Evolutionary conservation across 2,329 filamentous ascomycete genomes (phyloP), one percentile per base, ranked within the genome.

Genomic region (Exophiala xenobiotica): DNA sequence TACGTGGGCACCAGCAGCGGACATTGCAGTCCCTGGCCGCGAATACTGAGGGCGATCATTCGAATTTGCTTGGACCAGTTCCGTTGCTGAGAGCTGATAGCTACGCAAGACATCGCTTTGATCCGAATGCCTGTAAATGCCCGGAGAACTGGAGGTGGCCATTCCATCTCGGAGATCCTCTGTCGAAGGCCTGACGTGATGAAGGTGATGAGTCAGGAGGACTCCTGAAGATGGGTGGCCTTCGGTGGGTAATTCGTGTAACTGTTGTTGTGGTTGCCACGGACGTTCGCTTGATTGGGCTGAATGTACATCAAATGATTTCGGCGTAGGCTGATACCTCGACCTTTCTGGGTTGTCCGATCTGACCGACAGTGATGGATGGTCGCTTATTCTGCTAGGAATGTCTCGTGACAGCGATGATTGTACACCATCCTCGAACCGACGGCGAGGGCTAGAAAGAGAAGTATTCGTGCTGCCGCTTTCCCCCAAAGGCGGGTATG

Each of bases 11-110:
- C 19, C 18, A 29, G 37, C 27, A 11, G 29, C 23, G 14, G 51
- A 50, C 12, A 20, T 40, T 11, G 45, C 20, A 6, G 11, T 43
- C 22, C 27, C 20, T 26, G 24, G 23, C 27, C 37, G 42, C 22
- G 45, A 38, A 37, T 18, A 14, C 26, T 35, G 31, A 16, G 27
- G 38, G 19, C 23, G 31, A 16, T 49, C 46, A 23, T 16, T 27
- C 2, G 20, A 38, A 24, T 29, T 37, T 16, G 38, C n/a, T 18
- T 46, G 54, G 12, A 42, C 35, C 16, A 48, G 9, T 46, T 57
- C 54, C n/a, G 51, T 16, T 23, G 46, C 20, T 49, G 54, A 47
- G 9, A 57, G 50, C 33, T 57, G 46, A 42, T 57, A 53, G 31
- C 27, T 46, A 43, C 38, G 29, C 24, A 57, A 35, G 29, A 45